Conservation (phyloP, 2,329 filamentous ascomycete species). For the Fusarium sp. region DNA sequence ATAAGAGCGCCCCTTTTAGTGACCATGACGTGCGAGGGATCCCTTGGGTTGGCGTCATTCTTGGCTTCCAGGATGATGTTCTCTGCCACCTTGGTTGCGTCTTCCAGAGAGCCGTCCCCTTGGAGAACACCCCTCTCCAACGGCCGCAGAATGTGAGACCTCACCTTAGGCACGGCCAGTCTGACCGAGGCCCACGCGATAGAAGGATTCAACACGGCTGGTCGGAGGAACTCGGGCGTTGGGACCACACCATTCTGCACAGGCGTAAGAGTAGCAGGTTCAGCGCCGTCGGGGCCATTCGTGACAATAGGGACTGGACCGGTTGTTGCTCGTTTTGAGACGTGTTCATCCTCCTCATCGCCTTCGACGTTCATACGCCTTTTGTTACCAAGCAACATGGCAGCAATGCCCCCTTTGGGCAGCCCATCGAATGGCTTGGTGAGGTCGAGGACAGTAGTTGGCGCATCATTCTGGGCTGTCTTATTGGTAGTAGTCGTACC, state of each 20-base stretch:
- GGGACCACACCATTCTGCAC: slow-evolving; percentile 70
- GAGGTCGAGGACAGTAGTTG: slow-evolving; percentile 87
- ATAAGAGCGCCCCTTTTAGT: slow-evolving; percentile 82
- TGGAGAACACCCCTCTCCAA: slow-evolving; percentile 75
- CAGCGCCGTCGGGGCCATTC: slow-evolving; percentile 81
- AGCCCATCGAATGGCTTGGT: slow-evolving; percentile 95
- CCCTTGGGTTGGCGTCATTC: slow-evolving; percentile 81
- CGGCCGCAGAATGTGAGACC: slow-evolving; percentile 84
- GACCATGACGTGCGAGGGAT: slow-evolving; percentile 86
- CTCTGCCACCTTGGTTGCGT: slow-evolving; percentile 72
- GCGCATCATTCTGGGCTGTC: slow-evolving; percentile 74
- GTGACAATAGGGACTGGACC: slow-evolving; percentile 80
- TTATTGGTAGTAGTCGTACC: slow-evolving; percentile 76
- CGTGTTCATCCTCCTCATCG: slow-evolving; percentile 77
- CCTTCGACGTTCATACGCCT: slow-evolving; percentile 82
- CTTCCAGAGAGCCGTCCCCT: slow-evolving; percentile 65
- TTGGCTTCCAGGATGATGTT: slow-evolving; percentile 88
- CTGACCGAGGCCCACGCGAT: slow-evolving; percentile 86
- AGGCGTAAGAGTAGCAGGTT: slow-evolving; percentile 76
- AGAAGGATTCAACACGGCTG: slow-evolving; percentile 85
- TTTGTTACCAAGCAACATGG: slow-evolving; percentile 93
- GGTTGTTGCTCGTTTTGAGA: slow-evolving; percentile 65
- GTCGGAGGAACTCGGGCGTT: slow-evolving; percentile 86
- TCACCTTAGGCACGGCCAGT: slow-evolving; percentile 87
- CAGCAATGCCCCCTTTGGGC: slow-evolving; percentile 86